Percentiles rank a stretch among this genome's conserved stretches.
phyloP scores from a whole-genome alignment of 257 asterid genomes.

The Primulina tabacum region DNA sequence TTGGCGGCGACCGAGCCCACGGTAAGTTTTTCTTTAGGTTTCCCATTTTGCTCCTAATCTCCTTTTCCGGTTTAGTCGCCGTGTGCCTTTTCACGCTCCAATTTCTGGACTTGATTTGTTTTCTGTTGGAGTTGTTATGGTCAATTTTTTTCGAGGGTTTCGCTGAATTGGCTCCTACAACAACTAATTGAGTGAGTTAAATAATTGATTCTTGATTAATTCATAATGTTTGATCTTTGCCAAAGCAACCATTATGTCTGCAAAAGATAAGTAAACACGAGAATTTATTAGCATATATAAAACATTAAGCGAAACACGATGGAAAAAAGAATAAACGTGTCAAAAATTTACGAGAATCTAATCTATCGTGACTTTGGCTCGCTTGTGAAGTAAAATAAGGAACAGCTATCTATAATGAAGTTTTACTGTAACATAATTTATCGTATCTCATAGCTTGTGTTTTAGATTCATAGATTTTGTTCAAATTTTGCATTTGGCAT shows the following conservation, averaged over 20 bases:
- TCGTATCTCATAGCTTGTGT: background rate
- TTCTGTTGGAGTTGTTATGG: slow-evolving; percentile 14
- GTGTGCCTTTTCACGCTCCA: background rate
- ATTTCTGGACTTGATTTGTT: background rate
- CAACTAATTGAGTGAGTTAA: background rate
- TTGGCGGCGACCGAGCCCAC: slow-evolving; percentile 96
- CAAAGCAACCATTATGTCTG: background rate
- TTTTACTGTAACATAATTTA: slow-evolving; percentile 8
- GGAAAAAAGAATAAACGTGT: too few species aligned
- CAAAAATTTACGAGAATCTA: too few species aligned
- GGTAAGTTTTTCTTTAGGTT: slow-evolving; percentile 35
- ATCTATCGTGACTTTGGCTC: too few species aligned
- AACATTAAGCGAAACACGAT: too few species aligned
- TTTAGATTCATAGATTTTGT: background rate
- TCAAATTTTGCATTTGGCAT: background rate
- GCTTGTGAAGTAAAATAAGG: slow-evolving; percentile 1
- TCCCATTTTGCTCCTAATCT: background rate
- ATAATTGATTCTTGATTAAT: background rate
- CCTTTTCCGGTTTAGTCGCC: background rate
- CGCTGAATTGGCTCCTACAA: background rate
- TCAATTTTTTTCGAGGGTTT: background rate
- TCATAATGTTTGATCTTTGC: background rate
- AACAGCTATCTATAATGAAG: background rate
- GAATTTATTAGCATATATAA: background rate
- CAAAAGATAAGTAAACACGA: background rate